Evolutionary conservation across 495 filamentous ascomycete species (phyloP).

Genomic region (Margaritispora aquatica): DNA sequence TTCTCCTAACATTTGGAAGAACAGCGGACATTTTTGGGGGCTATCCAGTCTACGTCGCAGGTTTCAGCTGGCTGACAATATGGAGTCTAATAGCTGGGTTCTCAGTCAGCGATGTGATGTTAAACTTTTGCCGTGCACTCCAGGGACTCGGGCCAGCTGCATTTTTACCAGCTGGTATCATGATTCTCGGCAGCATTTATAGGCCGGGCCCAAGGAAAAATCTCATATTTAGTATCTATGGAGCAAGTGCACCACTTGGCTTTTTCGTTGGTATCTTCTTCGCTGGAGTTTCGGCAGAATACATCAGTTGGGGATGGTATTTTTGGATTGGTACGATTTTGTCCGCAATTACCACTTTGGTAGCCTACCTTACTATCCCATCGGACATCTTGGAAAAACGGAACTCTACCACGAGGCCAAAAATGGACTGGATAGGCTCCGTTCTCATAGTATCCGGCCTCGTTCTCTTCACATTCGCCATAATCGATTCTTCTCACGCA

Average conservation of each 20-base stretch:
- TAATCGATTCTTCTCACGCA: slow-evolving; percentile 69
- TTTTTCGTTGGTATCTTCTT: slow-evolving; percentile 80
- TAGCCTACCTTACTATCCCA: slow-evolving; percentile 60
- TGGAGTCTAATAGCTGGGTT: slow-evolving; percentile 74
- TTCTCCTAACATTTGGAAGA: slow-evolving; percentile 72
- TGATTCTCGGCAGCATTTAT: slow-evolving; percentile 75
- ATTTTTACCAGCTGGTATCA: slow-evolving; percentile 69
- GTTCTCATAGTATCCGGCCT: slow-evolving; percentile 58
- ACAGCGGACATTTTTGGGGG: slow-evolving; percentile 75
- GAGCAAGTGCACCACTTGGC: slow-evolving; percentile 68
- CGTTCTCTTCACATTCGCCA: slow-evolving; percentile 68
- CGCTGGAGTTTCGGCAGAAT: slow-evolving; percentile 62
- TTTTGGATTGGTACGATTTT: slow-evolving; percentile 66
- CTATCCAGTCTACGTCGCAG: slow-evolving; percentile 60
- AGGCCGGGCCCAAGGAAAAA: slow-evolving; percentile 84
- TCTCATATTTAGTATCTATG: slow-evolving; percentile 74
- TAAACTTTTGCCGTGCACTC: slow-evolving; percentile 70
- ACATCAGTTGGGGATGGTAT: slow-evolving; percentile 66
- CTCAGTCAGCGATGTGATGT: slow-evolving; percentile 59
- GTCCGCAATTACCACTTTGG: slow-evolving; percentile 39
- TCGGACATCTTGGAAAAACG: slow-evolving; percentile 49
- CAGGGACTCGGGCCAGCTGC: slow-evolving; percentile 76
- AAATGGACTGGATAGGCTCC: slow-evolving; percentile 58
- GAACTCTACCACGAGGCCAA: slow-evolving; percentile 31
- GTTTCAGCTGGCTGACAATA: slow-evolving; percentile 63